Conservation (phyloP, 2,329 filamentous ascomycete species). For the Trichoderma sp. region DNA sequence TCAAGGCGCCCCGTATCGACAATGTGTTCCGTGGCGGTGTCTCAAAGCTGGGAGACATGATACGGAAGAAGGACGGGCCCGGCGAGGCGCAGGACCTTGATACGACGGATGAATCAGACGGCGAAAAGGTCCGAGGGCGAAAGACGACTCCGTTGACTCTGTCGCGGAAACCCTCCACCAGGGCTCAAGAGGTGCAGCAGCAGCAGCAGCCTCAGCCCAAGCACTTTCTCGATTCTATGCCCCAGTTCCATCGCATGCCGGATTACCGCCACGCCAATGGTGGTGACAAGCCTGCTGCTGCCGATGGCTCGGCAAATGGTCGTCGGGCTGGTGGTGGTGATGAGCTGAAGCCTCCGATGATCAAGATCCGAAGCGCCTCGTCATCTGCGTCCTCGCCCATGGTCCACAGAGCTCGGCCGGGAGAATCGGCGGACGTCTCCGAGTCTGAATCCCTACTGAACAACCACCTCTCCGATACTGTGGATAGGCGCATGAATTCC, state of each 20-base stretch:
- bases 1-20: constrained; percentile 76
- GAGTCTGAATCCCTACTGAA: constrained; percentile 44
- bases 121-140: constrained; percentile 47
- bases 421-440: constrained; percentile 44
- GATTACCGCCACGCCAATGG: constrained; percentile 34
- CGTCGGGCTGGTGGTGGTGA: constrained; percentile 51
- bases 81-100: constrained; percentile 44
- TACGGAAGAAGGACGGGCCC: constrained; percentile 57
- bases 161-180: constrained; percentile 42
- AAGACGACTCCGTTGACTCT: constrained; percentile 41
- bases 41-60: constrained; percentile 58
- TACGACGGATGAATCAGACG: constrained; percentile 55
- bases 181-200: constrained; percentile 37
- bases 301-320: constrained; percentile 34
- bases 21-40: constrained; percentile 66
- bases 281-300: constrained; percentile 30
- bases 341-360: constrained; percentile 52
- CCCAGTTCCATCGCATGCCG: constrained; percentile 49
- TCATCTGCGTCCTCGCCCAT: constrained; percentile 43
- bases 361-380: constrained; percentile 50
- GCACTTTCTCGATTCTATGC: constrained; percentile 56
- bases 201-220: constrained; percentile 40
- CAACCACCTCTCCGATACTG: constrained; percentile 36
- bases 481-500: constrained; percentile 44
- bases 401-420: constrained; percentile 28